phyloP scores from a whole-genome alignment of 1,284 basidiomycete genomes.

The Puccinia sorghi region DNA sequence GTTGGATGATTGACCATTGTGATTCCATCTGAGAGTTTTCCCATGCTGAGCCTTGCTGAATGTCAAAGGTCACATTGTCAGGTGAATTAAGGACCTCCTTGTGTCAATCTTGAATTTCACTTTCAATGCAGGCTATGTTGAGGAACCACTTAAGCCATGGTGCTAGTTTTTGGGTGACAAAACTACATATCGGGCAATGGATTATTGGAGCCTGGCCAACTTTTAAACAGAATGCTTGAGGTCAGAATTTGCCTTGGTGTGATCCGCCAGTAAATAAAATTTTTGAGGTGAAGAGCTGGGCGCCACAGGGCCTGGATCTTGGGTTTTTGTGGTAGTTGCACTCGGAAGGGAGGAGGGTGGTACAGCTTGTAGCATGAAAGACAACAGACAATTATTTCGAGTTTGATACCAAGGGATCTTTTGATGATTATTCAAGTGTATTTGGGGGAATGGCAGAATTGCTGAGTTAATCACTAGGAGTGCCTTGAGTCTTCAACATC shows the following conservation, averaged over 20 bases:
- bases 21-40: not conserved
- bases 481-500: not conserved
- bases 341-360: not conserved
- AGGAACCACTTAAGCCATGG: conserved; percentile 7
- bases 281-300: not conserved
- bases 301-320: not conserved
- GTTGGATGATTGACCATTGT: not conserved
- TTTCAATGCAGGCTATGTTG: not conserved
- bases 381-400: conserved; percentile 16
- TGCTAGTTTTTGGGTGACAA: conserved; percentile 1
- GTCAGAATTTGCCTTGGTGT: not conserved
- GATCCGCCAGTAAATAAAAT: not conserved
- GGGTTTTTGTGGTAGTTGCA: conserved; percentile 13
- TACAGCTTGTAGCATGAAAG: not conserved
- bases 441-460: not conserved
- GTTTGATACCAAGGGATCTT: not conserved
- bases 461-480: not conserved
- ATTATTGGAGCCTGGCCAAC: not conserved
- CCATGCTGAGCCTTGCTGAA: conserved; percentile 19
- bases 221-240: conserved; percentile 1
- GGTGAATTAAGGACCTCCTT: not conserved
- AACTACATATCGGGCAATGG: not conserved
- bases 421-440: conserved; percentile 26
- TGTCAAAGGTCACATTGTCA: not conserved
- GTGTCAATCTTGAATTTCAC: conserved; percentile 1